These are phyloP conservation scores for Aschersonia sp. DNA, from an alignment of 2,329 filamentous ascomycete species.

Conservation along the genomic window DNA sequence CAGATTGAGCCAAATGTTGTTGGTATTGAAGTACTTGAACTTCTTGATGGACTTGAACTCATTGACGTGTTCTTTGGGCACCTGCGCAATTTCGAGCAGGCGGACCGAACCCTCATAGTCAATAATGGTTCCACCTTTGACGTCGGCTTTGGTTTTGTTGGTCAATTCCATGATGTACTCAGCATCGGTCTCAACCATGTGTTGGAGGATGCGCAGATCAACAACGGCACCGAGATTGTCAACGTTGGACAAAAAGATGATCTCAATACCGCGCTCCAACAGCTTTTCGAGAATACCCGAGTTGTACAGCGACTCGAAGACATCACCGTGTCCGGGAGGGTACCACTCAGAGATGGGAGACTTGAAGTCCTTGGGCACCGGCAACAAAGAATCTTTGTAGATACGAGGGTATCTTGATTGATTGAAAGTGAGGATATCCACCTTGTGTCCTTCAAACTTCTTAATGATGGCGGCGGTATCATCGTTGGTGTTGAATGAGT, in stretches of 20 bases:
- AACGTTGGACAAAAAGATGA: constrained; percentile 97
- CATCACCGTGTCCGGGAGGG: constrained; percentile 96
- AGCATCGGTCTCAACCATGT: constrained; percentile 94
- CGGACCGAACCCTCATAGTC: constrained; percentile 96
- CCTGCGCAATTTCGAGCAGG: constrained; percentile 95
- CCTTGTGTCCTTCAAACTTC: constrained; percentile 99
- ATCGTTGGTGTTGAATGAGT: constrained; percentile 99
- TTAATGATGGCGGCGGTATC: constrained; percentile 99
- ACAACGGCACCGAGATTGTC: constrained; percentile 98
- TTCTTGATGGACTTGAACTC: constrained; percentile 99
- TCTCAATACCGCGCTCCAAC: constrained; percentile 86
- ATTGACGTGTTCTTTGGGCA: constrained; percentile 98
- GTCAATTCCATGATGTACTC: constrained; percentile 99
- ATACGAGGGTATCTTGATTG: constrained; percentile 97
- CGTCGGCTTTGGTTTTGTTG: constrained; percentile 99
- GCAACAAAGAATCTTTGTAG: constrained; percentile 94
- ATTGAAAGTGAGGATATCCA: constrained; percentile 99
- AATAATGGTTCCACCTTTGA: constrained; percentile 99
- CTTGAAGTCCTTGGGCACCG: constrained; percentile 78
- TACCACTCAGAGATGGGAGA: constrained; percentile 96
- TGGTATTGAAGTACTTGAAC: constrained; percentile 99
- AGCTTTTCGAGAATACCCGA: constrained; percentile 96
- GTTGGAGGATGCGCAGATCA: constrained; percentile 93
- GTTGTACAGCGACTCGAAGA: constrained; percentile 99
- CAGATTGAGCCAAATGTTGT: constrained; percentile 99